Evolutionary conservation across 192 early-diverging fungal genomes (phyloP).

Genomic region (Martensiomyces pterosporus): DNA sequence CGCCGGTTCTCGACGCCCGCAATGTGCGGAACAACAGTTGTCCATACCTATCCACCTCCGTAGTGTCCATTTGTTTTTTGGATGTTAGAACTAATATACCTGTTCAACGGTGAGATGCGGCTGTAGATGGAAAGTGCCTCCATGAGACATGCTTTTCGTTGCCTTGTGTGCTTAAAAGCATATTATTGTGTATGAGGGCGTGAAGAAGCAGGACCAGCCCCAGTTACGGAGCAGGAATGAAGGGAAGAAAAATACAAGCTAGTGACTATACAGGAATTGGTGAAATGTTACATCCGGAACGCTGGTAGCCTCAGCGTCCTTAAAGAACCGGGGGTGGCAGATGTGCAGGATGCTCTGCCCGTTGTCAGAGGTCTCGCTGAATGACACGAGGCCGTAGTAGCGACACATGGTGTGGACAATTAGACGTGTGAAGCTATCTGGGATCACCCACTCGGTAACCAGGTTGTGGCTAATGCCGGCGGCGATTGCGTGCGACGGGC

Average conservation of each 20-base stretch:
- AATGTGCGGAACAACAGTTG: no score
- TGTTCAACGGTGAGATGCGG: no score
- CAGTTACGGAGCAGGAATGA: no score
- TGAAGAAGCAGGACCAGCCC: no score
- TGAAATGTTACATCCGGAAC: constrained; percentile 22
- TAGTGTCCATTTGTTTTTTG: no score
- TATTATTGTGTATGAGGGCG: no score
- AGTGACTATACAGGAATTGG: constrained; percentile 19
- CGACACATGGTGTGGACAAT: constrained; percentile 47
- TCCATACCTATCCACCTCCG: no score
- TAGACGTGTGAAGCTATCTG: constrained; percentile 43
- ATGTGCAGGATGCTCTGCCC: constrained; percentile 33
- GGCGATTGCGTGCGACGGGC: constrained; percentile 16
- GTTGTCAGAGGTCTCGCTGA: constrained; percentile 27
- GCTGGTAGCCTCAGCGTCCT: constrained; percentile 5
- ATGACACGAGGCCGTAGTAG: constrained; percentile 47
- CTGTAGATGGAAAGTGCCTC: no score
- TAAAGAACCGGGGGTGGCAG: constrained; percentile 43
- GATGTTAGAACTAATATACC: no score
- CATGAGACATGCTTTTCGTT: no score
- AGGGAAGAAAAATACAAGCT: constrained; percentile 1
- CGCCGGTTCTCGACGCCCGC: no score
- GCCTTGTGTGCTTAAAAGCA: no score
- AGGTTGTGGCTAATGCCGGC: constrained; percentile 30
- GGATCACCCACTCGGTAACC: constrained; percentile 34